Percentiles rank a stretch among this genome's conserved stretches.
Evolutionary conservation across 2,329 filamentous ascomycete genomes (phyloP).

Genomic region (Beauveria asiatica): DNA sequence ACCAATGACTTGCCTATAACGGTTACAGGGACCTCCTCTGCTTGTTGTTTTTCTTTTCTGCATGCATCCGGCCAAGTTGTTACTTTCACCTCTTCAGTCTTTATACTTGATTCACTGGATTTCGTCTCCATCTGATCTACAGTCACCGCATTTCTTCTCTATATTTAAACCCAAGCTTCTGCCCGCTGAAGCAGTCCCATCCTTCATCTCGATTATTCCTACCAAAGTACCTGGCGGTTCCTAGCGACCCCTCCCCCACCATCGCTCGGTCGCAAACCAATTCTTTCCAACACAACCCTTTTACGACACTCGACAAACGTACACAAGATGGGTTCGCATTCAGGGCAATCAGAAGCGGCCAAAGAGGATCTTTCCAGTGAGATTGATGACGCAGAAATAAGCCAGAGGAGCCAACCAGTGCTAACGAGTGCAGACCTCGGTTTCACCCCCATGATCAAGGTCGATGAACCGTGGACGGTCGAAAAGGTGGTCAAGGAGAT

Average conservation of each 20-base stretch:
- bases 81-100: background rate
- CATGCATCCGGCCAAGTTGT: background rate
- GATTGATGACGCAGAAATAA: background rate
- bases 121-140: background rate
- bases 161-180: background rate
- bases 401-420: background rate
- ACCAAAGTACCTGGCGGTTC: background rate
- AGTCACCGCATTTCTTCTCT: background rate
- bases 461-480: slow-evolving; percentile 45
- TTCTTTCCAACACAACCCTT: background rate
- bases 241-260: slow-evolving; percentile 8
- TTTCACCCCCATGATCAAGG: slow-evolving; percentile 28
- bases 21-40: background rate
- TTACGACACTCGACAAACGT: background rate
- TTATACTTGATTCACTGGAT: background rate
- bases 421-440: slow-evolving; percentile 21
- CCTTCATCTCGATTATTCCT: background rate
- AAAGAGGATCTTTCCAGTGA: slow-evolving; percentile 19
- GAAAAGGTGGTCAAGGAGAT: slow-evolving; percentile 59
- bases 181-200: background rate
- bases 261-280: background rate
- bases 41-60: slow-evolving; percentile 5
- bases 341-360: slow-evolving; percentile 15
- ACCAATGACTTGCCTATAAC: background rate
- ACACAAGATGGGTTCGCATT: slow-evolving; percentile 23